A percentile compares a stretch with the other conserved stretches of the same genome.
Conservation (phyloP, 2,329 filamentous ascomycete species). For the Bipolaris zeicola region DNA sequence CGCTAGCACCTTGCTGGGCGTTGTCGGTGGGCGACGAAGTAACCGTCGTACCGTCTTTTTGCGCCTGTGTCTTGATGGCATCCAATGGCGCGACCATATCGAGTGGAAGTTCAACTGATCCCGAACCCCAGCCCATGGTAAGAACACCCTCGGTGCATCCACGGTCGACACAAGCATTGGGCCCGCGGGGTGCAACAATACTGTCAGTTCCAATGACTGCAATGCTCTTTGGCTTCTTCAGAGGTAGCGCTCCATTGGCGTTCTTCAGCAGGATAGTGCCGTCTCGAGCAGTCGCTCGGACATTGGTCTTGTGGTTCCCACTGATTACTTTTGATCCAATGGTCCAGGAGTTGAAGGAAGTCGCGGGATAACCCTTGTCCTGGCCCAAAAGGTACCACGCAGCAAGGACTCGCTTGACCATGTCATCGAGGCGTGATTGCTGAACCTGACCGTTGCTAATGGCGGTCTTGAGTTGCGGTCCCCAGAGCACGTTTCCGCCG, state of each 20-base stretch:
- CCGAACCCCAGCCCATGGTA: constrained; percentile 72
- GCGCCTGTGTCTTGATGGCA: constrained; percentile 49
- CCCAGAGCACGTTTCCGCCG: constrained; percentile 60
- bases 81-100: constrained; percentile 53
- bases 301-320: constrained; percentile 49
- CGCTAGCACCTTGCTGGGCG: constrained; percentile 43
- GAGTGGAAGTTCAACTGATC: constrained; percentile 54
- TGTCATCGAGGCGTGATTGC: constrained; percentile 50
- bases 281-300: constrained; percentile 52
- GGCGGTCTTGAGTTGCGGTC: constrained; percentile 58
- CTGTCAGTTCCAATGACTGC: constrained; percentile 76
- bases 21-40: constrained; percentile 49
- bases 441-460: constrained; percentile 55
- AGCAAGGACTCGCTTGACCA: constrained; percentile 54
- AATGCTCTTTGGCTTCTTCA: constrained; percentile 69
- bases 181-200: constrained; percentile 72
- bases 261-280: constrained; percentile 66
- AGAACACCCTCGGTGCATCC: constrained; percentile 66
- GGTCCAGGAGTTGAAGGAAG: constrained; percentile 55
- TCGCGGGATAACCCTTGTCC: constrained; percentile 51
- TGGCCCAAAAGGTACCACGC: constrained; percentile 58
- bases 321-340: constrained; percentile 48
- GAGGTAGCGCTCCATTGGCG: constrained; percentile 68
- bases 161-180: constrained; percentile 78
- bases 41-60: constrained; percentile 47